Evolutionary conservation across 306 rosid genomes (phyloP), one percentile per base, ranked within the genome.

Genomic region (Abrus pulchellus): DNA sequence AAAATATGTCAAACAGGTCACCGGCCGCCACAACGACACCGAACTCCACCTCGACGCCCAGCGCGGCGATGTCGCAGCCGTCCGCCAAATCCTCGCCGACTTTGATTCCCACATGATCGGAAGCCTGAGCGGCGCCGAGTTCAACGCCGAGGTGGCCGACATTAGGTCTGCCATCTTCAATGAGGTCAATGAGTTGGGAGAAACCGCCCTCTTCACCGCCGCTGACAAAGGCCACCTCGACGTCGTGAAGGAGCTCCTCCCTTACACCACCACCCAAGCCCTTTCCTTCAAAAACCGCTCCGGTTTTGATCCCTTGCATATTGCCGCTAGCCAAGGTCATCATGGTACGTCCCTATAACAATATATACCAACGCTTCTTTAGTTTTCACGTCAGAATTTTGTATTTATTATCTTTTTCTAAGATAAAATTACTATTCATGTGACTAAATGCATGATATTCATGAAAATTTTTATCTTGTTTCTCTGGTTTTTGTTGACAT

Each of bases 101-200:
- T 85, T 94, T 7, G 94, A 94, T 59, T 89, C 91, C 13, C 93
- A 86, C 82, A 87, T 90, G 94, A 86, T 74, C 53, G 94, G 92
- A 3, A 87, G 94, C 1, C 30, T 67, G 1, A 79, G 84, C 40
- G 93, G 88, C 5, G 86, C 93, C 0, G 97, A 92, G 72, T 91
- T 94, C 14, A 97, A 92, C 68, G 86, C 88, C 0, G 94, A 94
- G 88, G 84, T 92, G 6, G 88, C 86, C 1, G 83, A 85, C 6
- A 83, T 94, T 1, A 86, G 91, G 90, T 84, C 92, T 1, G 87
- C 94, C 3, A 84, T 94, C 45, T 90, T 92, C 48, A 91, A 89
- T 36, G 99, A 92, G 89, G 93, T 90, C 13, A 94, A 94, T 40
- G 95, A 93, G 68, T 72, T 92, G 83, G 99, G 97, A 3, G 97